Percentiles rank a stretch among this genome's conserved stretches.
phyloP scores from a whole-genome alignment of 495 filamentous ascomycete species.

The Tuber calosporum region DNA sequence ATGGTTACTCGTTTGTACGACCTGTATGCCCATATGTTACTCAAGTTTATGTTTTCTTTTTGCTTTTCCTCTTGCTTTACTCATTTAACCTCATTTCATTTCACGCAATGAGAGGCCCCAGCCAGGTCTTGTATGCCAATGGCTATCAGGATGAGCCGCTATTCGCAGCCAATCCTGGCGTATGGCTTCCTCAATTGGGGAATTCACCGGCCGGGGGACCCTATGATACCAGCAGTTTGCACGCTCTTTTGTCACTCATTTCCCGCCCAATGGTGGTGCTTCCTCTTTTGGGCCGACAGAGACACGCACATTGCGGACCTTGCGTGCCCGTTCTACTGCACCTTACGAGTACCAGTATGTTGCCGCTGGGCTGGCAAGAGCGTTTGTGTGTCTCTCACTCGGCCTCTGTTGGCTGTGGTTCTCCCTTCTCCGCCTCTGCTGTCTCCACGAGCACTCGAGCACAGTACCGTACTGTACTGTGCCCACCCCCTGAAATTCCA shows the following conservation, averaged over 20 bases:
- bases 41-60: background rate
- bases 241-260: background rate
- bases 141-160: background rate
- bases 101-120: background rate
- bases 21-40: background rate
- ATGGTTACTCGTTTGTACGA: background rate
- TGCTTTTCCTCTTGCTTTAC: background rate
- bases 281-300: background rate
- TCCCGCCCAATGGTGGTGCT: background rate
- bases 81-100: slow-evolving; percentile 6
- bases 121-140: background rate
- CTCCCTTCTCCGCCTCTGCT: background rate
- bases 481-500: slow-evolving; percentile 31
- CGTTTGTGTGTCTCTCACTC: background rate
- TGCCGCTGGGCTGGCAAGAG: background rate
- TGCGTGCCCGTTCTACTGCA: background rate
- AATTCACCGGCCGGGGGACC: background rate
- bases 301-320: background rate
- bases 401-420: background rate
- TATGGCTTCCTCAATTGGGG: background rate
- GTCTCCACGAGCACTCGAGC: too few species aligned
- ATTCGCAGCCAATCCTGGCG: background rate
- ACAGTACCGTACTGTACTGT: too few species aligned
- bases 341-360: too few species aligned
- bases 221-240: background rate